Evolutionary conservation across 768 basidiomycete species (phyloP).

Genomic region (Dendrothele bispora): DNA sequence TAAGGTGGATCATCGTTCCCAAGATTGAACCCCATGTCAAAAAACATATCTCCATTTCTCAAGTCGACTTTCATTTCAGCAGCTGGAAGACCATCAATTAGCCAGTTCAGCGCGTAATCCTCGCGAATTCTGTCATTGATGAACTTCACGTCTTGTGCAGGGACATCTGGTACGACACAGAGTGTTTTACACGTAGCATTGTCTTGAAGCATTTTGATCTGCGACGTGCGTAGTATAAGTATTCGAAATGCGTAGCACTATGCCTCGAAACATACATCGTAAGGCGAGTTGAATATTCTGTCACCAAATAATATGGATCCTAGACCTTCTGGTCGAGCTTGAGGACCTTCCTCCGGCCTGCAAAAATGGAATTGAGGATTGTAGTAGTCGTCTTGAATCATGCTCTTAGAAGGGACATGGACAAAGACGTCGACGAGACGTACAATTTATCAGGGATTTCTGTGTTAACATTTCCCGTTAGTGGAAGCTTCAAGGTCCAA

Average conservation of each 20-base stretch:
- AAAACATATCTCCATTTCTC: conserved; percentile 82
- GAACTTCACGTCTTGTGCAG: conserved; percentile 77
- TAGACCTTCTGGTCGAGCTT: conserved; percentile 79
- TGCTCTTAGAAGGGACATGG: background rate
- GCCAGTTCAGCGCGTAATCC: conserved; percentile 93
- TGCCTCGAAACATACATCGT: conserved; percentile 58
- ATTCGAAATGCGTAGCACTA: conserved; percentile 1
- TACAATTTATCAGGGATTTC: conserved; percentile 93
- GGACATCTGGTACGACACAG: conserved; percentile 57
- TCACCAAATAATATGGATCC: conserved; percentile 97
- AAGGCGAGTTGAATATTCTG: conserved; percentile 88
- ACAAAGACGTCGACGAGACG: conserved; percentile 16
- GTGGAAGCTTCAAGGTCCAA: conserved; percentile 1
- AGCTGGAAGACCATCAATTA: conserved; percentile 91
- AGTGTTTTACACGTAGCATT: conserved; percentile 75
- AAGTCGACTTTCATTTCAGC: conserved; percentile 88
- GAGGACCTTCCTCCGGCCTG: conserved; percentile 67
- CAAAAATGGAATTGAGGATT: conserved; percentile 86
- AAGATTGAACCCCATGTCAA: conserved; percentile 94
- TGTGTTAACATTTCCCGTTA: conserved; percentile 27
- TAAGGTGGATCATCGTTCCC: conserved; percentile 66
- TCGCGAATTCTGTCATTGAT: conserved; percentile 91
- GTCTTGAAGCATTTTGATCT: conserved; percentile 83
- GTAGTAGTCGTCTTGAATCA: conserved; percentile 83
- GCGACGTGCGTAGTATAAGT: conserved; percentile 9